Base-by-base conservation (phyloP, 495 filamentous ascomycete genomes). In the Xylaria scruposa region DNA sequence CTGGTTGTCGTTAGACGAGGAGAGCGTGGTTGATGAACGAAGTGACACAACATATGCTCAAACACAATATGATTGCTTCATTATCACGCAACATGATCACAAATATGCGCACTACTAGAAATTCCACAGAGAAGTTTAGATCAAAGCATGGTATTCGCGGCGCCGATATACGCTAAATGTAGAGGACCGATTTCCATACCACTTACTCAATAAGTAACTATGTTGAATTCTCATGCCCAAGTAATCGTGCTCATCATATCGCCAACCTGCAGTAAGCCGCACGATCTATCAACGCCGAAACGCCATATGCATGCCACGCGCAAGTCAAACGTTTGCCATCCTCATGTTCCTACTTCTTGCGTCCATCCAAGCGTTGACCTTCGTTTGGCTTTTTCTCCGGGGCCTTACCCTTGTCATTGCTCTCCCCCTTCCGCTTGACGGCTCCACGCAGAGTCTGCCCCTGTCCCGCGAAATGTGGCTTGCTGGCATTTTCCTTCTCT, bases 361-460 rank as follows among this genome's bases (percentile, higher is more conserved):
- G 78, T 36, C 83, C 80, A 70, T 85, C 83, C 1, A 84, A 72
- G 29, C 81, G 75, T 51, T 77, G 76, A 5, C 81, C 82, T 66
- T 82, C 80, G 21, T 69, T 69, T 0, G 79, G 47, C 68, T 78
- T 80, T 72, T 78, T 82, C 74, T 82, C 78, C 1, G 79, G 71
- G 47, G 73, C 68, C 56, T 82, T 81, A 6, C 76, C 71, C 65
- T 83, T 83, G 8, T 81, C 81, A 12, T 85, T 79, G 0, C 72
- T 78, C 1, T 84, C 64, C 47, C 54, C 64, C 78, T 87, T 87
- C 38, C 80, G 79, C 79, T 91, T 92, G 38, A 85, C 85, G 19
- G 87, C 90, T 6, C 88, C 89, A 59, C 94, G 84, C 33, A 98
- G 78, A n/a, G 93, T 95, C 79, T 97, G 92, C 0, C 96, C 96